Evolutionary conservation across 768 basidiomycete species (phyloP), one percentile per base, ranked within the genome.

Genomic region (Macrocybe gigantea): DNA sequence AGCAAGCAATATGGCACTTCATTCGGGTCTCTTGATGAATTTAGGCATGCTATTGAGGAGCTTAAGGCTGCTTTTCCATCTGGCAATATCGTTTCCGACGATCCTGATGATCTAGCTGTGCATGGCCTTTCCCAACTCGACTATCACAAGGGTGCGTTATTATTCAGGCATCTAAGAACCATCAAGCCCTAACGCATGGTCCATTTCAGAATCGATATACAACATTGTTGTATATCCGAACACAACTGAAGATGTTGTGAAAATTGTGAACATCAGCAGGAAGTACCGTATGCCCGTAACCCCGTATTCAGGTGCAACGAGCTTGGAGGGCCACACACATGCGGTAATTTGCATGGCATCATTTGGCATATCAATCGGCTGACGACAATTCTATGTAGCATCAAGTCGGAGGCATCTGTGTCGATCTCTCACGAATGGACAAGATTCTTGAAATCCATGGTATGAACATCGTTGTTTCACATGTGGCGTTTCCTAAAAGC

Each of bases 391-490:
- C 37, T 31, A 11, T 41, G 31, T 48, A 75, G 72, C 66, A 70
- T 55, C 49, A 61, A 8, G 55, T 58, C 10, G 83, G 83, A 7
- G 83, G 89, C 0, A 90, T 95, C 37, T 92, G 87, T 49, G 67
- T 94, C 11, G 88, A 93, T 57, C 66, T 93, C 65, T 79, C 79
- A 1, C 62, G 67, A 6, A 95, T 96, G 93, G 75, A 92, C 61
- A 73, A 76, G 45, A 85, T 94, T 44, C 55, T 94, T 4, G 75
- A 75, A 38, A 82, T 93, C 39, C 77, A 90, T 56, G 83, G 86
- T 85, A 50, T 11, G 71, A 57, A 10, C 31, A 43, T 14, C n/a
- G 43, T 13, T 1, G n/a, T 15, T 8, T 12, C 45, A 2, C 29
- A 11, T 37, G 31, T 2, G 29, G 11, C 12, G 29, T 32, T 11